Evolutionary conservation across 129 eudicot genomes (phyloP).

Genomic region (Flaveria sonorensis): DNA sequence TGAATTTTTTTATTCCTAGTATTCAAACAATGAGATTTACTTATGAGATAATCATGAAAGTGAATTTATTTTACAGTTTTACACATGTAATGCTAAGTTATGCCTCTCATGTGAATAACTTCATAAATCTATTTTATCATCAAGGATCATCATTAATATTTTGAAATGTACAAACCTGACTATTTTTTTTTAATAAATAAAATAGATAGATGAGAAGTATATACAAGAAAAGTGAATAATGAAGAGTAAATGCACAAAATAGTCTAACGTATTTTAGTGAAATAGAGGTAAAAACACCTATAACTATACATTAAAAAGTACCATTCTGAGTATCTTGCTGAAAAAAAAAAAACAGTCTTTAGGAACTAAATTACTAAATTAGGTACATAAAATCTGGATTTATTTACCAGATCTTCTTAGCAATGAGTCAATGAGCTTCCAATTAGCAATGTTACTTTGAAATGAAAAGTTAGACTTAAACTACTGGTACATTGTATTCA

Average conservation of each 20-base stretch:
- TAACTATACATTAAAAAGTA: no score
- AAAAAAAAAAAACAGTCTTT: no score
- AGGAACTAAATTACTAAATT: no score
- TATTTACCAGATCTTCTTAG: not conserved
- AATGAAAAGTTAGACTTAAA: not conserved
- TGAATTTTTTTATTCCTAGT: not conserved
- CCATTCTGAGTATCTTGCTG: not conserved
- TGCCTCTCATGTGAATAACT: no score
- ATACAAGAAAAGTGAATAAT: not conserved
- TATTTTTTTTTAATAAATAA: not conserved
- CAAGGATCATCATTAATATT: not conserved
- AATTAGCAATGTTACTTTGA: not conserved
- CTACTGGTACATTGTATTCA: constrained; percentile 2
- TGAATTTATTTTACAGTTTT: not conserved
- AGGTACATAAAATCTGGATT: not conserved
- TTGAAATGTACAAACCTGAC: not conserved
- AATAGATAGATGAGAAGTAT: no score
- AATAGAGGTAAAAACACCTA: no score
- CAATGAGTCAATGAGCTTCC: not conserved
- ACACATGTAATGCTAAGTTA: no score
- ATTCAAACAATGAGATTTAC: not conserved
- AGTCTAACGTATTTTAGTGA: no score
- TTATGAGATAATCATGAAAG: not conserved
- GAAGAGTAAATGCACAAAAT: no score
- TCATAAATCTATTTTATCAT: no score